These are phyloP conservation scores for Globisporangium ultimum DNA, from an alignment of 352 stramenopile genomes.

Conservation along the genomic window DNA sequence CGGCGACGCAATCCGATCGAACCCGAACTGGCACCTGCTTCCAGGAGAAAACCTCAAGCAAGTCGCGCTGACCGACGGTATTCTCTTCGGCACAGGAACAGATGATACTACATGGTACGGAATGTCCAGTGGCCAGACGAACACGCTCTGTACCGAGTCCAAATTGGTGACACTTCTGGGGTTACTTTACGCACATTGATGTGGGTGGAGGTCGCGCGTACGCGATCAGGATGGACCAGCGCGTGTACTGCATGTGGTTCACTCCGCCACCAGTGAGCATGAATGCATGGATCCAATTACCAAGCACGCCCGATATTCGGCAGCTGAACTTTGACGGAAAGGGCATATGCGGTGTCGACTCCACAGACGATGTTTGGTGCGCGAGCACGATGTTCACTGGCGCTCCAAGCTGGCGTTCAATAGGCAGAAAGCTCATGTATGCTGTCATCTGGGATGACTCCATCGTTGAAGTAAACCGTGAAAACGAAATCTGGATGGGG, in stretches of 20 bases:
- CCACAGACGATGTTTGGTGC: constrained; percentile 13
- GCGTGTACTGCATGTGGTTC: constrained; percentile 16
- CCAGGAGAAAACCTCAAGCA: constrained; percentile 22
- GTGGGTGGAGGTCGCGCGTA: constrained; percentile 19
- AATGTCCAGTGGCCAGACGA: constrained; percentile 18
- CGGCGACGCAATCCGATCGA: constrained; percentile 16
- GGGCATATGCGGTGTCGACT: constrained; percentile 14
- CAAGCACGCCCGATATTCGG: constrained; percentile 10
- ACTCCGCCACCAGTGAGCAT: constrained; percentile 7
- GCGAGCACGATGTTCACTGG: constrained; percentile 15
- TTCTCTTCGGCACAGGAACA: constrained; percentile 15
- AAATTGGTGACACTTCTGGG: constrained; percentile 13
- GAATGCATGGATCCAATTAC: constrained; percentile 12
- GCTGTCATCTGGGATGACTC: constrained; percentile 24
- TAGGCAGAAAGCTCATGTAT: constrained; percentile 18
- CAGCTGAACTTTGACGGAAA: constrained; percentile 23
- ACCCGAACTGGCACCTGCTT: constrained; percentile 25
- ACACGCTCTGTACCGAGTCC: constrained; percentile 5
- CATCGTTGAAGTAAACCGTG: constrained; percentile 18
- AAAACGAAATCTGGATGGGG: constrained; percentile 16
- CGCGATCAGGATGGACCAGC: too few relatives aligned
- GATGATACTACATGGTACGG: constrained; percentile 20
- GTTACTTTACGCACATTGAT: constrained; percentile 17
- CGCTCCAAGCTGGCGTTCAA: constrained; percentile 17
- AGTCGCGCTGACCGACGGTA: constrained; percentile 18